These are phyloP conservation scores for Aspergillus sp. DNA, from an alignment of 2,329 filamentous ascomycete genomes.

Conservation along the genomic window DNA sequence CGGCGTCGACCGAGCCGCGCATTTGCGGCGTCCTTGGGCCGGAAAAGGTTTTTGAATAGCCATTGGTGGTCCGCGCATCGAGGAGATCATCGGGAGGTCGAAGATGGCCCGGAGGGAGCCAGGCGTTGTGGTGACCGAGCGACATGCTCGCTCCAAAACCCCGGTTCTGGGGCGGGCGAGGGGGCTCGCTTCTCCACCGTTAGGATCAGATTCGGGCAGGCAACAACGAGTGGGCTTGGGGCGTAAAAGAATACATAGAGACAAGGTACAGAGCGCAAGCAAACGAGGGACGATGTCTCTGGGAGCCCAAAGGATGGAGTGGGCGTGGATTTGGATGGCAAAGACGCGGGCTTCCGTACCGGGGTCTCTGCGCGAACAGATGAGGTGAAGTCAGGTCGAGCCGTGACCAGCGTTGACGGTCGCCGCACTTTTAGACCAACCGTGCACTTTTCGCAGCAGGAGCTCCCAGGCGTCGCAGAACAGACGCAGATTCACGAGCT, in stretches of 20 bases:
- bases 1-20: constrained; percentile 49
- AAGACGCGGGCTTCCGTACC: constrained; percentile 42
- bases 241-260: constrained; percentile 40
- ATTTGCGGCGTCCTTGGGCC: constrained; percentile 51
- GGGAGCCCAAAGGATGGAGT: constrained; percentile 39
- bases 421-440: constrained; percentile 39
- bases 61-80: constrained; percentile 48
- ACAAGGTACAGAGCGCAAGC: constrained; percentile 25
- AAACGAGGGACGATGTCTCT: constrained; percentile 35
- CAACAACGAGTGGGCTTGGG: constrained; percentile 30
- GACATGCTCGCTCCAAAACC: constrained; percentile 63
- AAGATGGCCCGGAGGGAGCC: constrained; percentile 65
- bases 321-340: constrained; percentile 43
- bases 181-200: constrained; percentile 51
- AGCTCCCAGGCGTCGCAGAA: not conserved
- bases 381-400: constrained; percentile 41
- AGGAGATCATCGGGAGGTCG: constrained; percentile 65
- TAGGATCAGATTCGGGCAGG: constrained; percentile 39
- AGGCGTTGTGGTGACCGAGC: constrained; percentile 69
- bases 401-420: constrained; percentile 36
- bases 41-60: constrained; percentile 47
- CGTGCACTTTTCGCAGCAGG: constrained; percentile 31
- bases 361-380: constrained; percentile 47
- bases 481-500: not conserved
- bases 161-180: constrained; percentile 51